Evolutionary conservation across 805 yeast species (phyloP).

Genomic region (Candida parachauliodes): DNA sequence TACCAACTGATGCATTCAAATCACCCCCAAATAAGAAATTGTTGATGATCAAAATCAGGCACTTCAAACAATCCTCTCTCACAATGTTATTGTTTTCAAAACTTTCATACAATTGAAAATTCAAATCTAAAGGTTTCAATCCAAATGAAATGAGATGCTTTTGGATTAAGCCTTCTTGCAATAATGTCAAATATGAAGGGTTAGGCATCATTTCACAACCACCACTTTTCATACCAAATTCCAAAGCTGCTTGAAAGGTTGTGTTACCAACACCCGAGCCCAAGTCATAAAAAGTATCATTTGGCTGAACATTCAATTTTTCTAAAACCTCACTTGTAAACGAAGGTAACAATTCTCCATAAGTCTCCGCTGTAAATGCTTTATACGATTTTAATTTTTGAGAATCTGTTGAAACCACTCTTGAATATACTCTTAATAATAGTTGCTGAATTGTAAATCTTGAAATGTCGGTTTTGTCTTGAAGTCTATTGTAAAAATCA

Average conservation of each 20-base stretch:
- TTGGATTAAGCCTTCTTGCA: conserved; percentile 56
- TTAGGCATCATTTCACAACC: conserved; percentile 89
- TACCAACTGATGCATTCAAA: conserved; percentile 64
- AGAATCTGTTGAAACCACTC: conserved; percentile 76
- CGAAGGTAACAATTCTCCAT: conserved; percentile 83
- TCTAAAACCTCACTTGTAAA: conserved; percentile 61
- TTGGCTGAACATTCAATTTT: conserved; percentile 54
- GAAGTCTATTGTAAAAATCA: conserved; percentile 20
- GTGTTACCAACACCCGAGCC: conserved; percentile 97
- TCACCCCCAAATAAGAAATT: conserved; percentile 81
- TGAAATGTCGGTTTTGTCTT: conserved; percentile 20
- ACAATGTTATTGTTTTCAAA: conserved; percentile 67
- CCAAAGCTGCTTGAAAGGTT: conserved; percentile 82
- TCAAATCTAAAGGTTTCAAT: conserved; percentile 50
- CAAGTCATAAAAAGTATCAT: conserved; percentile 71
- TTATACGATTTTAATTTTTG: conserved; percentile 62
- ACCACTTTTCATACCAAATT: conserved; percentile 74
- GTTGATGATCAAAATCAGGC: conserved; percentile 75
- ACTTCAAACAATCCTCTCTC: conserved; percentile 47
- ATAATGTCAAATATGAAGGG: conserved; percentile 65
- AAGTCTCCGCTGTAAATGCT: conserved; percentile 86
- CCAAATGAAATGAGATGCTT: conserved; percentile 64
- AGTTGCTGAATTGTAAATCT: conserved; percentile 59
- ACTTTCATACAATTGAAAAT: conserved; percentile 62
- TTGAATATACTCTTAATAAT: conserved; percentile 65